Base-by-base conservation (phyloP, 148 eudicot genomes). In the Camellia sinensis region DNA sequence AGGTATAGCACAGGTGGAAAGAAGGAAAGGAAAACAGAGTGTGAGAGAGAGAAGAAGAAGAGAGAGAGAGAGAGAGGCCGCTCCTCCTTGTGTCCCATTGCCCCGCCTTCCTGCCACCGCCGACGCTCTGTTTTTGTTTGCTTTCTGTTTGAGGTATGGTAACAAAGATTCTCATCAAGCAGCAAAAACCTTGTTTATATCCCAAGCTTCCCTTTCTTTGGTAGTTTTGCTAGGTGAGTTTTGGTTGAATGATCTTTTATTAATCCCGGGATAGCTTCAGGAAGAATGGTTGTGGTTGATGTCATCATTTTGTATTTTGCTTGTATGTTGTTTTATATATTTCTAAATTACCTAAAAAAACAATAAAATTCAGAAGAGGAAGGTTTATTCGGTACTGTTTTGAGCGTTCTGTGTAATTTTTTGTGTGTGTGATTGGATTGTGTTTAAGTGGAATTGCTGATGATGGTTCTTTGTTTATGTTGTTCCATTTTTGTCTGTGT, bases 151-250 rank as follows among this genome's bases (percentile, higher is more conserved):
- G 46, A 17, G 63, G 46, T 44, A 44, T 1, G 37, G 76, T 73
- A 14, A 37, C 2, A 8, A 37, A 72, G 40, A 3, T 52, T 21
- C 22, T 69, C 22, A 11, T 72, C 60, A 29, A 43, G 71, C n/a
- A 17, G 71, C 71, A 67, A 41, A 67, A 67, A 43, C 14, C 17
- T n/a, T 15, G 50, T 43, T 43, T 17, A 41, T 11, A 67, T 14
- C 71, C 48, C 71, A 40, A 15, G 50, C 21, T 15, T 15, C 71
- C 50, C 43, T 67, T 48, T 67, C n/a, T 13, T 14, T 73, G 63
- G 45, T 73, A n/a, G 75, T 18, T 72, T 72, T 72, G 61, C 21
- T 63, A 63, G 37, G 37, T 29, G 37, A 73, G 46, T 71, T 71
- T 18, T 71, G 74, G 53, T 37, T 66, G 45, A 11, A 15, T 13